These are phyloP conservation scores for Candida qinlingensis DNA, from an alignment of 805 yeast species.

Conservation along the genomic window DNA sequence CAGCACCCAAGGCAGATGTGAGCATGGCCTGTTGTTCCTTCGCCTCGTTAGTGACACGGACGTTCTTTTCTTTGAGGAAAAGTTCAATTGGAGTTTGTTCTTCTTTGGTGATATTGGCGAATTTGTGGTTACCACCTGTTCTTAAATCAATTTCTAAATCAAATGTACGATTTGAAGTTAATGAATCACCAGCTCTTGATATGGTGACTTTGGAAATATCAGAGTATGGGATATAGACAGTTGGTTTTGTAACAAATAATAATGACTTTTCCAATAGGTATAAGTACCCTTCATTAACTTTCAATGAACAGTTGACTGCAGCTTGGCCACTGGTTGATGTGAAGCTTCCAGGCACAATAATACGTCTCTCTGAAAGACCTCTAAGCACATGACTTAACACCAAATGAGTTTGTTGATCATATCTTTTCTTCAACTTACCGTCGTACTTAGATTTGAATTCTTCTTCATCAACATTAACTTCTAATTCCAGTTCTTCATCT, in stretches of 20 bases:
- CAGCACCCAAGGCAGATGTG: conserved; percentile 68
- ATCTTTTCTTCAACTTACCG: conserved; percentile 64
- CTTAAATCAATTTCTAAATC: conserved; percentile 78
- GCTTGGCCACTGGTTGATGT: conserved; percentile 72
- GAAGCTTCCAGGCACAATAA: conserved; percentile 80
- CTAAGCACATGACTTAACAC: conserved; percentile 84
- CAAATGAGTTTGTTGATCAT: conserved; percentile 79
- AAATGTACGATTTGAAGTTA: conserved; percentile 78
- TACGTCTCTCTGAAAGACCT: conserved; percentile 84
- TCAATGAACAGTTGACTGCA: conserved; percentile 86
- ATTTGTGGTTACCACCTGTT: conserved; percentile 65
- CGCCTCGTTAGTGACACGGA: conserved; percentile 83
- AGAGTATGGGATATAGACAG: conserved; percentile 80
- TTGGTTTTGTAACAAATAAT: conserved; percentile 89
- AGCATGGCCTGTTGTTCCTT: conserved; percentile 79
- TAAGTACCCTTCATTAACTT: conserved; percentile 91
- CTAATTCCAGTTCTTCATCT: conserved; percentile 89
- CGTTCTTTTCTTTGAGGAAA: conserved; percentile 70
- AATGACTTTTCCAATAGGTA: conserved; percentile 91
- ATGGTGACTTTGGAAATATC: conserved; percentile 75
- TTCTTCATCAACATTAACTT: conserved; percentile 76
- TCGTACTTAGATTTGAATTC: conserved; percentile 74
- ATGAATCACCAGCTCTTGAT: conserved; percentile 82
- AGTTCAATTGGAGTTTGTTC: conserved; percentile 79
- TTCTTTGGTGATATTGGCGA: conserved; percentile 84